Percentiles rank a stretch among this genome's conserved stretches.
Conservation (phyloP, 768 basidiomycete genomes). For the Pleurotus cornucopiae region DNA sequence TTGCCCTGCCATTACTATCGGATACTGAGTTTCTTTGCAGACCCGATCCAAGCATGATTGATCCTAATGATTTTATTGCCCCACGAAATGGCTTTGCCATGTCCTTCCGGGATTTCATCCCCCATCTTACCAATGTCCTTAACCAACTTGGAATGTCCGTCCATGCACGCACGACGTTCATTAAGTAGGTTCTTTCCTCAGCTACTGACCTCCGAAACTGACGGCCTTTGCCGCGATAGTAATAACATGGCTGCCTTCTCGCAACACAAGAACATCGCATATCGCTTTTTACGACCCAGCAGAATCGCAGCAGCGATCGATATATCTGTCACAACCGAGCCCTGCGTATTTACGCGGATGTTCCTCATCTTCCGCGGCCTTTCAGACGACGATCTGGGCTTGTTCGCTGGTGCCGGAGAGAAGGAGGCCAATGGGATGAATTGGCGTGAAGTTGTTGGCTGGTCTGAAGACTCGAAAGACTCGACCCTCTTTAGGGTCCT, state of each 20-base stretch:
- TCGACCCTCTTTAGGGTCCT: conserved; percentile 69
- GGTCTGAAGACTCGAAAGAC: conserved; percentile 80
- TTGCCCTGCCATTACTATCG: conserved; percentile 3
- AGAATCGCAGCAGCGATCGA: conserved; percentile 85
- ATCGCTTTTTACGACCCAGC: conserved; percentile 78
- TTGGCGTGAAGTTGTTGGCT: conserved; percentile 78
- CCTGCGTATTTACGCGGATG: conserved; percentile 77
- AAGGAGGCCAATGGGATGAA: conserved; percentile 81
- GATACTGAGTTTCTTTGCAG: conserved; percentile 28
- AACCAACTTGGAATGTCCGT: conserved; percentile 83
- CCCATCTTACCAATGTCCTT: conserved; percentile 76
- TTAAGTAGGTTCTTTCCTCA: conserved; percentile 49
- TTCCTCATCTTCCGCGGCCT: conserved; percentile 86
- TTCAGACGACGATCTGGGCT: conserved; percentile 71
- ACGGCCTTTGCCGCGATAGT: conserved; percentile 31
- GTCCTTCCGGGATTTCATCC: conserved; percentile 76
- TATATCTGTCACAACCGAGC: conserved; percentile 76
- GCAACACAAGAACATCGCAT: conserved; percentile 82
- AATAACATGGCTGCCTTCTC: conserved; percentile 74
- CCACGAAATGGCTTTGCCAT: conserved; percentile 85
- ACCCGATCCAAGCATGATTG: conserved; percentile 72
- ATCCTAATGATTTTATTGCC: conserved; percentile 74
- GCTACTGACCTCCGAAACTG: neutral
- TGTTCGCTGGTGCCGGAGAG: conserved; percentile 76
- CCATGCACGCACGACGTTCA: conserved; percentile 76